These are phyloP conservation scores for Clonostachys byssicola DNA, from an alignment of 2,329 filamentous ascomycete species.

Conservation along the genomic window DNA sequence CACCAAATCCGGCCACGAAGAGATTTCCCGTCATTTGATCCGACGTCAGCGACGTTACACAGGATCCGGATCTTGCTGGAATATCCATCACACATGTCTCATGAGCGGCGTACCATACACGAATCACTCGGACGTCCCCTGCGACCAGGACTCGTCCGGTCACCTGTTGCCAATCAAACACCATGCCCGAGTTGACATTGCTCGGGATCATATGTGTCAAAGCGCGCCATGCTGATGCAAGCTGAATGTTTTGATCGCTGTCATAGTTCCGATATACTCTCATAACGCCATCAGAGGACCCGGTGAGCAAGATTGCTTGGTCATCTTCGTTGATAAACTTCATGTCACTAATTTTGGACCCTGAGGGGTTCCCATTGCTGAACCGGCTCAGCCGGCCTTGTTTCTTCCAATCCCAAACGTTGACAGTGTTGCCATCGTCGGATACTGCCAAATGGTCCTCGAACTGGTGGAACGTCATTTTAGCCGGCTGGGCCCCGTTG, in stretches of 20 bases:
- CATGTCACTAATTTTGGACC: slow-evolving; percentile 89
- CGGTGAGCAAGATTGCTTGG: slow-evolving; percentile 89
- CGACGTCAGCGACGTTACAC: slow-evolving; percentile 91
- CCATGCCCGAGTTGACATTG: slow-evolving; percentile 90
- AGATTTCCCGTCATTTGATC: slow-evolving; percentile 97
- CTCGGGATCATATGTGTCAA: slow-evolving; percentile 91
- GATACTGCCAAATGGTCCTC: slow-evolving; percentile 93
- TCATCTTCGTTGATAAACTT: slow-evolving; percentile 99
- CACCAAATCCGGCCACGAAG: slow-evolving; percentile 94
- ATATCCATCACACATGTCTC: slow-evolving; percentile 94
- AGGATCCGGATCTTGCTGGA: slow-evolving; percentile 87
- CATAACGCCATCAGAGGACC: slow-evolving; percentile 90
- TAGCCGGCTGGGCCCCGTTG: slow-evolving; percentile 83
- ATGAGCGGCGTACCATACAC: slow-evolving; percentile 91
- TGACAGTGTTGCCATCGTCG: slow-evolving; percentile 87
- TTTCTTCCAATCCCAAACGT: slow-evolving; percentile 90
- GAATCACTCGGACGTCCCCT: slow-evolving; percentile 90
- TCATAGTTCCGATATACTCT: slow-evolving; percentile 94
- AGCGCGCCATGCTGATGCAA: slow-evolving; percentile 88
- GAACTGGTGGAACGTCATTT: slow-evolving; percentile 96
- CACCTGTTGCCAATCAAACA: slow-evolving; percentile 99
- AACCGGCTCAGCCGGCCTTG: slow-evolving; percentile 75
- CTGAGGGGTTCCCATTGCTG: slow-evolving; percentile 88
- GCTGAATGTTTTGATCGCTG: slow-evolving; percentile 67
- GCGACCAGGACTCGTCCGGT: slow-evolving; percentile 92